Evolutionary conservation across 768 basidiomycete genomes (phyloP).

Genomic region (Russula sp.): DNA sequence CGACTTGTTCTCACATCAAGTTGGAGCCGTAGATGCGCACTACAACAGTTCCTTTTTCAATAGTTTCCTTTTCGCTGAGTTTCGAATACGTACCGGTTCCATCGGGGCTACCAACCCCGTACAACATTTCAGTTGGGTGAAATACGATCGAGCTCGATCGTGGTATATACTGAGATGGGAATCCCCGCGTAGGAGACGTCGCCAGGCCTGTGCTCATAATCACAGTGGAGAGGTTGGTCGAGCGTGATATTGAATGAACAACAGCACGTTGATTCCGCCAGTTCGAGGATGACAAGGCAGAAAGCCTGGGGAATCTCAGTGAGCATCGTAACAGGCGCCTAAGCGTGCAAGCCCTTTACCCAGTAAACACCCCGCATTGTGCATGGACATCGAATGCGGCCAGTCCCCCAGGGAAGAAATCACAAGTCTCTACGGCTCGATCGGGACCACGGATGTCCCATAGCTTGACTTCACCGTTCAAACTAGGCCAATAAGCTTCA

Average conservation of each 20-base stretch:
- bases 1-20: constrained; percentile 19
- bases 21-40: constrained; percentile 31
- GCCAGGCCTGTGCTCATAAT: constrained; percentile 54
- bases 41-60: neutral
- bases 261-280: constrained; percentile 66
- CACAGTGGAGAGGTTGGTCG: constrained; percentile 44
- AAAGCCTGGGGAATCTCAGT: constrained; percentile 32
- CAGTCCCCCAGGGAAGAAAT: constrained; percentile 66
- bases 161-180: constrained; percentile 59
- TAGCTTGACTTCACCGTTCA: constrained; percentile 85
- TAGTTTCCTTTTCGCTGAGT: neutral
- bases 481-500: constrained; percentile 44
- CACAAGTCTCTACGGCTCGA: constrained; percentile 57
- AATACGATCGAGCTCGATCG: constrained; percentile 65
- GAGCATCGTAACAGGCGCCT: neutral
- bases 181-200: constrained; percentile 51
- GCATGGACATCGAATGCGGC: constrained; percentile 86
- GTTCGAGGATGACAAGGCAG: constrained; percentile 54
- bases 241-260: constrained; percentile 54
- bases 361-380: constrained; percentile 77
- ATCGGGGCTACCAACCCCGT: constrained; percentile 68
- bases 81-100: constrained; percentile 44
- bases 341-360: constrained; percentile 47
- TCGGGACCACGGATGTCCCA: constrained; percentile 82
- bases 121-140: constrained; percentile 86